Percentiles rank a stretch among this genome's conserved stretches.
phyloP scores from a whole-genome alignment of 2,329 filamentous ascomycete genomes.

The Thelonectria discophora region DNA sequence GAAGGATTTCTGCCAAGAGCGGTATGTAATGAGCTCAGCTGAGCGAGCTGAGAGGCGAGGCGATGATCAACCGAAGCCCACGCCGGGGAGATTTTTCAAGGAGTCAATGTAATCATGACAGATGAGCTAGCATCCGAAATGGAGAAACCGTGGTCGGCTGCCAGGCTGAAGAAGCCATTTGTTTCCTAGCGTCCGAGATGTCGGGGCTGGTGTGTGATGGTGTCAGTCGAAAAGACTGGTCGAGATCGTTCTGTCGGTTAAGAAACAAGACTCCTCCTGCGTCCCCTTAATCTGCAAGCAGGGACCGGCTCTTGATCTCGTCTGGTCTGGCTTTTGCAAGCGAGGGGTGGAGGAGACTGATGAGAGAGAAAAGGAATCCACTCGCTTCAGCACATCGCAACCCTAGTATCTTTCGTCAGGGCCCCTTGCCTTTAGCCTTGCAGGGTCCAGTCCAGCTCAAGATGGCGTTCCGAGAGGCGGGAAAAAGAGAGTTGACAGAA shows the following conservation, averaged over 20 bases:
- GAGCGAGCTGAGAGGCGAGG: not conserved
- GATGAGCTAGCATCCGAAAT: not conserved
- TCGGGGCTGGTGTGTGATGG: not conserved
- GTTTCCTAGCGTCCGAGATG: too few relatives aligned
- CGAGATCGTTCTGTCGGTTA: not conserved
- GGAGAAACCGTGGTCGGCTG: not conserved
- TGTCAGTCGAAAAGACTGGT: not conserved
- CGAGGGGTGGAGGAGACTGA: not conserved
- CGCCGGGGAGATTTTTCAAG: not conserved
- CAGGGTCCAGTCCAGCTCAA: constrained; percentile 11
- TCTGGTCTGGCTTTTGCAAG: not conserved
- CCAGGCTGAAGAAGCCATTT: not conserved
- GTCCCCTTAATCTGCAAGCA: constrained; percentile 18
- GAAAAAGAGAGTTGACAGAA: not conserved
- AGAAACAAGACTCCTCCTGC: not conserved
- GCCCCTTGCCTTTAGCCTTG: constrained; percentile 11
- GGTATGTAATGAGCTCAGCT: not conserved
- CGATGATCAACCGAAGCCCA: not conserved
- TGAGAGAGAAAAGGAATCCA: too few relatives aligned
- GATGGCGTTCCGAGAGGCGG: constrained; percentile 15
- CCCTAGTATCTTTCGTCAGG: not conserved
- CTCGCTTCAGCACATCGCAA: not conserved
- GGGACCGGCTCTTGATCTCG: not conserved
- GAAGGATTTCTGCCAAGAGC: not conserved
- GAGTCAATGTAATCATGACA: constrained; percentile 14